phyloP scores from a whole-genome alignment of 2,329 filamentous ascomycete species.

The Pestalotiopsis fici region DNA sequence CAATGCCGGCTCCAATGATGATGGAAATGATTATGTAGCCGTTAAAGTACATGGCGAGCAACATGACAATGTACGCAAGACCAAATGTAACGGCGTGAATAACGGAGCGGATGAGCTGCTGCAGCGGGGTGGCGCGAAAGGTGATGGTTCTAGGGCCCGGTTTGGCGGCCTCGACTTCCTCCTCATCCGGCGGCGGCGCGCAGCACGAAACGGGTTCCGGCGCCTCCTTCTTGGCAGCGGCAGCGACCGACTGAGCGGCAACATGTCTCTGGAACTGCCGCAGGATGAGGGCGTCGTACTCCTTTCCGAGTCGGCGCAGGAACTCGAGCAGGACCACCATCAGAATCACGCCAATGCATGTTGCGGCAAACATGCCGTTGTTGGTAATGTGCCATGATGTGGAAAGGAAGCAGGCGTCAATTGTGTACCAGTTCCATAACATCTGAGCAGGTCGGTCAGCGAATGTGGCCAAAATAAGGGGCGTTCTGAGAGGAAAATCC shows the following conservation, averaged over 20 bases:
- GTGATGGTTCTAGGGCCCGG: conserved; percentile 23
- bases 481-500: neutral
- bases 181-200: conserved; percentile 10
- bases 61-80: conserved; percentile 44
- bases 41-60: conserved; percentile 48
- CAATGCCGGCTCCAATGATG: conserved; percentile 48
- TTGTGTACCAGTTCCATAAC: conserved; percentile 46
- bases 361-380: conserved; percentile 41
- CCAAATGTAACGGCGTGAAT: conserved; percentile 42
- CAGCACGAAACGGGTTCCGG: conserved; percentile 11
- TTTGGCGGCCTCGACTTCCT: conserved; percentile 6
- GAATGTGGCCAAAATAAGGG: neutral
- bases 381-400: conserved; percentile 40
- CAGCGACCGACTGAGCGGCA: conserved; percentile 22
- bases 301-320: conserved; percentile 40
- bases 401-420: conserved; percentile 42
- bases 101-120: conserved; percentile 39
- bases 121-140: conserved; percentile 39
- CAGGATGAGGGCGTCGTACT: conserved; percentile 41
- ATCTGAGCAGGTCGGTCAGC: conserved; percentile 31
- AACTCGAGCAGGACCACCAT: conserved; percentile 40
- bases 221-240: conserved; percentile 9
- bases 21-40: conserved; percentile 46
- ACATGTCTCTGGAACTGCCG: conserved; percentile 38
- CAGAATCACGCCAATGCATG: conserved; percentile 43